Percentiles rank a stretch among this genome's conserved stretches.
Conservation (phyloP, 2,329 filamentous ascomycete species). For the Monilinia aucupariae region DNA sequence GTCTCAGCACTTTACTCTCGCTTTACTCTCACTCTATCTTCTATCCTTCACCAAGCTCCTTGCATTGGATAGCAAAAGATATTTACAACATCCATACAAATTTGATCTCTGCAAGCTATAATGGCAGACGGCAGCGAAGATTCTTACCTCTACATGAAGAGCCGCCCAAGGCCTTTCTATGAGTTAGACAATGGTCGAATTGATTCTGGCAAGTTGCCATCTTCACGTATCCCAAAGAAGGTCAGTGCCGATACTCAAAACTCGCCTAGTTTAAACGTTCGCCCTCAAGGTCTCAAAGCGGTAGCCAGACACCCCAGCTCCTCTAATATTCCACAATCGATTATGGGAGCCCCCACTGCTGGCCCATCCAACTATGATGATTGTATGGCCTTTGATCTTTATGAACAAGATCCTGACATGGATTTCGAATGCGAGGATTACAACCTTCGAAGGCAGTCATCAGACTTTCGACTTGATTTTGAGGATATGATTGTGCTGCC, state of each 20-base stretch:
- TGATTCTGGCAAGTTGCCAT: neutral
- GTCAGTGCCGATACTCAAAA: neutral
- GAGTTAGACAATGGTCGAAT: neutral
- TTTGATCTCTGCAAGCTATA: conserved; percentile 1
- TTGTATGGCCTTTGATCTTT: conserved; percentile 14
- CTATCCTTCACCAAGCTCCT: conserved; percentile 3
- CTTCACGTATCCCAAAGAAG: conserved; percentile 6
- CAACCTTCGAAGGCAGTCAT: conserved; percentile 5
- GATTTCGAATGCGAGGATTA: conserved; percentile 7
- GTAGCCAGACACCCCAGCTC: neutral
- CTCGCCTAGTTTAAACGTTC: neutral
- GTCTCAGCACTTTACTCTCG: conserved; percentile 13
- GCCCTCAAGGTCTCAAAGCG: neutral
- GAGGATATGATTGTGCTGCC: conserved; percentile 17
- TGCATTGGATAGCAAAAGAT: conserved; percentile 11
- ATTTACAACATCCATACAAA: conserved; percentile 5
- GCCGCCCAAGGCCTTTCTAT: neutral
- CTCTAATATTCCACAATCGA: neutral
- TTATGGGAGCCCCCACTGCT: neutral
- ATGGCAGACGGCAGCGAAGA: conserved; percentile 16
- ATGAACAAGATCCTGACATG: conserved; percentile 10
- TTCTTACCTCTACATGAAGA: conserved; percentile 13
- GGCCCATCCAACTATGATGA: conserved; percentile 4
- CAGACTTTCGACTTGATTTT: conserved; percentile 8
- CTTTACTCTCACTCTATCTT: conserved; percentile 9